Evolutionary conservation across 75 land plant genomes (phyloP).

Genomic region (Pinus tabuliformis): DNA sequence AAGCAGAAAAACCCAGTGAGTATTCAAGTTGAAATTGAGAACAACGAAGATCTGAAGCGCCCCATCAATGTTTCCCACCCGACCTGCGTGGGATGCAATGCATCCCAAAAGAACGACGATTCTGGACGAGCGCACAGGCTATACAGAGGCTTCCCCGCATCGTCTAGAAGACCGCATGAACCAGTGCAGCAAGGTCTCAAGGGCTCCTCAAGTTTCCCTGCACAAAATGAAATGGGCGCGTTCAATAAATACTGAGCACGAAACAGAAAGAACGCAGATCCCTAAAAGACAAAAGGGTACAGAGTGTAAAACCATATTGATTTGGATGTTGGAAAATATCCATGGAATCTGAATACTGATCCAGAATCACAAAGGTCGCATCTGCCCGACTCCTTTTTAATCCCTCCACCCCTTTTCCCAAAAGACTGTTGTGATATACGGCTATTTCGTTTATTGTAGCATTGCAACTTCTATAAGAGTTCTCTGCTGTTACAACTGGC

Average conservation of each 20-base stretch:
- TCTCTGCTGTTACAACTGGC: conserved; percentile 14
- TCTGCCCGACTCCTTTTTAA: neutral
- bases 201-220: neutral
- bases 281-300: too few species aligned
- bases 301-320: neutral
- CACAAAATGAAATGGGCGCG: neutral
- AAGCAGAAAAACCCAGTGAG: too few species aligned
- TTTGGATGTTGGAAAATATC: neutral
- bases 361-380: conserved; percentile 5
- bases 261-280: neutral
- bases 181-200: conserved; percentile 33
- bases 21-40: neutral
- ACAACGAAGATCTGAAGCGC: neutral
- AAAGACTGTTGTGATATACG: conserved; percentile 15
- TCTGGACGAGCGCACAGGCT: conserved; percentile 20
- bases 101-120: conserved; percentile 50
- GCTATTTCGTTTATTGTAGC: neutral
- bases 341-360: conserved; percentile 6
- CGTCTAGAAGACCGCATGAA: neutral
- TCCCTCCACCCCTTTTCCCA: neutral
- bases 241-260: too few species aligned
- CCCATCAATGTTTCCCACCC: conserved; percentile 32
- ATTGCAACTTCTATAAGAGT: conserved; percentile 14
- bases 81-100: conserved; percentile 42
- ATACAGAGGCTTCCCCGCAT: conserved; percentile 20